phyloP scores from a whole-genome alignment of 1,139 yeast species.

The Debaryomyces robertsiae region DNA sequence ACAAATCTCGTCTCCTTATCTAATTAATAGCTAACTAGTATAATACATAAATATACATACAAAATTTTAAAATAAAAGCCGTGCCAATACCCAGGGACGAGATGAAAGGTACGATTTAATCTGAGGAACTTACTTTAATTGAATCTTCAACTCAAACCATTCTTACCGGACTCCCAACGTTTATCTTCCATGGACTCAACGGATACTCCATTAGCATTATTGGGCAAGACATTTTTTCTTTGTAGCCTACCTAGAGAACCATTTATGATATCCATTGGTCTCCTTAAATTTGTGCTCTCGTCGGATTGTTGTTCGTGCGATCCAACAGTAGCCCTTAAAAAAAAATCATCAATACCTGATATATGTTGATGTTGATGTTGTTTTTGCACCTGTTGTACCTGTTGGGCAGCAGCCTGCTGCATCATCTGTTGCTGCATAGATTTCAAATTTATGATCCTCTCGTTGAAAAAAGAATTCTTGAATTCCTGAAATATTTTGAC shows the following conservation, averaged over 20 bases:
- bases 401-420: slow-evolving; percentile 20
- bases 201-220: slow-evolving; percentile 10
- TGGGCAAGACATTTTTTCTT: slow-evolving; percentile 9
- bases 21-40: slow-evolving; percentile 1
- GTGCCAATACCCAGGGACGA: neutral
- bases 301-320: slow-evolving; percentile 11
- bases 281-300: slow-evolving; percentile 5
- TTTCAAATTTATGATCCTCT: slow-evolving; percentile 42
- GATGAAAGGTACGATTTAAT: neutral
- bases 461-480: slow-evolving; percentile 52
- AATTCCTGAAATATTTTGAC: slow-evolving; percentile 52
- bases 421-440: slow-evolving; percentile 27
- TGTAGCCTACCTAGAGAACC: slow-evolving; percentile 10
- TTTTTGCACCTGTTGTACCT: slow-evolving; percentile 15
- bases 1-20: neutral
- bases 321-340: slow-evolving; percentile 24
- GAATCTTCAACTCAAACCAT: slow-evolving; percentile 4
- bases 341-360: slow-evolving; percentile 39
- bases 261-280: slow-evolving; percentile 8
- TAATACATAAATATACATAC: slow-evolving; percentile 10
- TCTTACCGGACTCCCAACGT: slow-evolving; percentile 11
- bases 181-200: slow-evolving; percentile 8
- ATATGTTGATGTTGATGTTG: slow-evolving; percentile 20
- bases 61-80: slow-evolving; percentile 2
- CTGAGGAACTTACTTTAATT: neutral